These are phyloP conservation scores for Pythium insidiosum DNA, from an alignment of 352 stramenopile species.

Conservation along the genomic window DNA sequence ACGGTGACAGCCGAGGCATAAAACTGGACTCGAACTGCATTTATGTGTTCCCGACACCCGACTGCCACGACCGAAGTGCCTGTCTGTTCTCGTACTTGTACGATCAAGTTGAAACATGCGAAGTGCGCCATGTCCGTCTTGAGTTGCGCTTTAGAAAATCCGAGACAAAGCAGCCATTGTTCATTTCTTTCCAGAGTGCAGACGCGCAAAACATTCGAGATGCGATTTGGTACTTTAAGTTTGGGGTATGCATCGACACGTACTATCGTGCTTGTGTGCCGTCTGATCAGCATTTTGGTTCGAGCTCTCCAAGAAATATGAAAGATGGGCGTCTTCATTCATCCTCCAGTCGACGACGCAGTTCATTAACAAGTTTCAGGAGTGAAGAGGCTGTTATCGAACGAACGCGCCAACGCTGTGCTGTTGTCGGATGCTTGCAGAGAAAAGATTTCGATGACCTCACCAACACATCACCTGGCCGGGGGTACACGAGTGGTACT, in stretches of 20 bases:
- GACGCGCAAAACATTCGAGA: constrained; percentile 59
- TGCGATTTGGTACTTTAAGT: constrained; percentile 51
- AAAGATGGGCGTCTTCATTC: too few relatives aligned
- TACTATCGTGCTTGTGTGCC: constrained; percentile 14
- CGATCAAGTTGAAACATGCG: constrained; percentile 42
- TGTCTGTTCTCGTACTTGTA: constrained; percentile 66
- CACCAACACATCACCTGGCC: too few relatives aligned
- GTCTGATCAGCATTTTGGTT: too few relatives aligned
- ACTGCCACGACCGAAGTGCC: constrained; percentile 50
- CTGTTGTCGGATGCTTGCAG: constrained; percentile 37
- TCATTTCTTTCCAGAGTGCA: constrained; percentile 43
- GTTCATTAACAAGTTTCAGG: constrained; percentile 23
- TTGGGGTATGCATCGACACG: constrained; percentile 32
- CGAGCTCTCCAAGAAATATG: too few relatives aligned
- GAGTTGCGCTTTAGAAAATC: constrained; percentile 47
- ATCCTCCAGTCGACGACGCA: constrained; percentile 15
- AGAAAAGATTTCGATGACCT: not conserved
- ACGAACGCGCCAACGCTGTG: constrained; percentile 36
- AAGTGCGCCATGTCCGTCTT: constrained; percentile 24
- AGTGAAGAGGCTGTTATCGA: constrained; percentile 30
- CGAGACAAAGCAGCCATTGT: constrained; percentile 45
- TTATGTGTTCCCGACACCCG: constrained; percentile 44
- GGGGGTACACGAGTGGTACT: too few relatives aligned
- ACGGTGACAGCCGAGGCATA: constrained; percentile 36
- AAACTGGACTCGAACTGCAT: constrained; percentile 41